Conservation (phyloP, 2,329 filamentous ascomycete genomes). For the Ophiostoma himal-ulmi region DNA sequence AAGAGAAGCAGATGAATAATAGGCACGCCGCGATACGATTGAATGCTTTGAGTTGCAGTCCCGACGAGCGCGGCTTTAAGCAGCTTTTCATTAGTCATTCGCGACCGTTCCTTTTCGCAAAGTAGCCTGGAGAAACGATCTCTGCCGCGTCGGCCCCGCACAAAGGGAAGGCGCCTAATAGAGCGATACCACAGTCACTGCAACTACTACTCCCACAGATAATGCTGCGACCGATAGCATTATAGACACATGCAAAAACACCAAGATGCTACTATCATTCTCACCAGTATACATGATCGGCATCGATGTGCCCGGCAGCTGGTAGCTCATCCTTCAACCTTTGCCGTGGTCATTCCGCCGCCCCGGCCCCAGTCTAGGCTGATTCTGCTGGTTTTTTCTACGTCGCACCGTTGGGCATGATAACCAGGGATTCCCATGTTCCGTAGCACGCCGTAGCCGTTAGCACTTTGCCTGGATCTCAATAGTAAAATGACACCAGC, state of each 20-base stretch:
- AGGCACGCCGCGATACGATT: not conserved
- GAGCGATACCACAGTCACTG: no score
- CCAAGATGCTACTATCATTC: not conserved
- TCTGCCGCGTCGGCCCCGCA: not conserved
- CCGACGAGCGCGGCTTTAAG: not conserved
- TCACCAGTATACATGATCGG: not conserved
- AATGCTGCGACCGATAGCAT: no score
- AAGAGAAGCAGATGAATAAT: not conserved
- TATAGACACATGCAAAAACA: not conserved
- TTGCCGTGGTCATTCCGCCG: not conserved
- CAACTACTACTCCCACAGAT: no score
- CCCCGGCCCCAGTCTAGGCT: not conserved
- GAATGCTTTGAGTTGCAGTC: not conserved
- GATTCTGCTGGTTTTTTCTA: slow-evolving; percentile 3
- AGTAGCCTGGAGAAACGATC: not conserved
- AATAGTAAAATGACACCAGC: not conserved
- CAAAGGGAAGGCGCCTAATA: not conserved
- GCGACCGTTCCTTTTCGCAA: not conserved
- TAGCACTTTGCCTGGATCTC: not conserved
- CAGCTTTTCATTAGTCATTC: slow-evolving; percentile 1
- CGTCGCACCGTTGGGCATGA: not conserved
- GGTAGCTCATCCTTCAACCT: not conserved
- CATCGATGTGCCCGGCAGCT: not conserved
- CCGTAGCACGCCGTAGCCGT: not conserved
- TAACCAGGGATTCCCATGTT: not conserved